These are phyloP conservation scores for Penicillium antarcticum DNA, from an alignment of 495 filamentous ascomycete genomes.

Conservation along the genomic window DNA sequence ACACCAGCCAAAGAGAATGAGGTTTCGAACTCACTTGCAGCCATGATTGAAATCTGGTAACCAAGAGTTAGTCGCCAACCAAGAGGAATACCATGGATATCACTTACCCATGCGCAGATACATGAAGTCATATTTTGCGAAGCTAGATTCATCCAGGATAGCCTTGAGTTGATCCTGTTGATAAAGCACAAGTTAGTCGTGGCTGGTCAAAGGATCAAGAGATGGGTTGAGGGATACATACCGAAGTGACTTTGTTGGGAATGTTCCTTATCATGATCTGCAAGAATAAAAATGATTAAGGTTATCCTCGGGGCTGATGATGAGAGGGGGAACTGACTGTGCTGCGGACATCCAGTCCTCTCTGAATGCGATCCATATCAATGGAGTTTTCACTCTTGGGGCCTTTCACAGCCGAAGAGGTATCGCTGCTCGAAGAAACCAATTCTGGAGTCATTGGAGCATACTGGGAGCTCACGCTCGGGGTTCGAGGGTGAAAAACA, in stretches of 20 bases:
- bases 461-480: not conserved
- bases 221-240: slow-evolving; percentile 21
- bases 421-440: not conserved
- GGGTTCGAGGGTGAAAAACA: not conserved
- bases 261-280: slow-evolving; percentile 97
- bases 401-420: not conserved
- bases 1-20: not conserved
- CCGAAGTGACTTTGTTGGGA: slow-evolving; percentile 83
- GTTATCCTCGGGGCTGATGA: slow-evolving; percentile 1
- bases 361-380: not conserved
- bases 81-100: not conserved
- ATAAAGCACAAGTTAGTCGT: not conserved
- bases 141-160: slow-evolving; percentile 74
- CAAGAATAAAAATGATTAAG: slow-evolving; percentile 14
- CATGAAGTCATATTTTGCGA: slow-evolving; percentile 86
- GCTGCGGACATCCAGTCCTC: slow-evolving; percentile 58
- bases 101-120: slow-evolving; percentile 80
- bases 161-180: slow-evolving; percentile 61
- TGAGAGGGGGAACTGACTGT: slow-evolving; percentile 54
- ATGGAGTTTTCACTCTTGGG: not conserved
- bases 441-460: not conserved
- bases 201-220: not conserved
- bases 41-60: slow-evolving; percentile 73
- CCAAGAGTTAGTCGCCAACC: not conserved
- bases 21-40: slow-evolving; percentile 65